Evolutionary conservation across 768 basidiomycete genomes (phyloP), one percentile per base, ranked within the genome.

Genomic region (Amanita exitialis): DNA sequence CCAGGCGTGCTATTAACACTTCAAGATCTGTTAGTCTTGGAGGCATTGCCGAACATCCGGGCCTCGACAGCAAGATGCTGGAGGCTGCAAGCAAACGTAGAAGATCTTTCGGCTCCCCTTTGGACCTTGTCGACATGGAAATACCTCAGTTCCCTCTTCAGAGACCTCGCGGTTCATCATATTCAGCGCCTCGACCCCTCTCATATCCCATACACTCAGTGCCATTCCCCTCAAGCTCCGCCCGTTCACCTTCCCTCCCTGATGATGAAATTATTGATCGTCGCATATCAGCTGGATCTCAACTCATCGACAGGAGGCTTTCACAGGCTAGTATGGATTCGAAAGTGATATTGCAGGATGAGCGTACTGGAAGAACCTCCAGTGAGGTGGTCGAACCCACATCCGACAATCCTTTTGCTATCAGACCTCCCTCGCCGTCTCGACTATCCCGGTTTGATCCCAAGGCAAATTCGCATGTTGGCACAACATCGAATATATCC

Each of bases 391-490:
- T 66, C 16, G 59, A 73, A 37, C 61, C 65, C 37, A 67, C 67
- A 42, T 73, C 77, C 10, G 74, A 80, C 47, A 87, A 84, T 60
- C 80, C 82, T 13, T 90, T 90, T 61, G 75, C 81, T 27, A 64
- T 89, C 28, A 77, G 80, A 39, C 77, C 82, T 36, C 82, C 83
- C 20, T 77, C 82, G 30, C 82, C 83, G 16, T 77, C 76, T 7
- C 75, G 78, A 38, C 74, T 78, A 20, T 89, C 86, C 16, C 76
- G 82, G 28, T 88, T 91, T 62, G 90, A 92, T 63, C 87, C 88
- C n/a, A 90, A 90, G 62, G 70, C 70, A 18, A 69, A 69, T 13
- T 65, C 66, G 16, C 80, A 77, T 60, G 69, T 72, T 25, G 78
- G 83, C 30, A 79, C 82, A 6, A 52, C 71, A 52, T 89, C 86